Percentiles rank a stretch among this genome's conserved stretches.
Conservation (phyloP, 1,284 basidiomycete genomes). For the Ganoderma multipileum region DNA sequence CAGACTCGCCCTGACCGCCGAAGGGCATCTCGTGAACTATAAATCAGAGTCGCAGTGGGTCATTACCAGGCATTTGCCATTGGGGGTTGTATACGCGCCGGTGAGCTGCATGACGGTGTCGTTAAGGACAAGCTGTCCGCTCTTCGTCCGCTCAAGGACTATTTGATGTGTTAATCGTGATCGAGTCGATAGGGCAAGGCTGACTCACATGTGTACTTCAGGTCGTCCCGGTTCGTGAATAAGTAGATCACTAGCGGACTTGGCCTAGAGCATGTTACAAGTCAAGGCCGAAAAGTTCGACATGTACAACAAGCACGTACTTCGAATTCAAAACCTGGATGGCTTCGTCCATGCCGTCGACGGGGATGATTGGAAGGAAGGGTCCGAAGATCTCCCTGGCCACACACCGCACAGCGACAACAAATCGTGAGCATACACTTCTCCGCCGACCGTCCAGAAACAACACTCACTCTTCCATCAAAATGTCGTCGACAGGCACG, state of each 20-base stretch:
- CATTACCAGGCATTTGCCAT: neutral
- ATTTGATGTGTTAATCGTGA: slow-evolving; percentile 26
- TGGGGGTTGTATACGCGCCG: slow-evolving; percentile 37
- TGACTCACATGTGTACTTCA: slow-evolving; percentile 48
- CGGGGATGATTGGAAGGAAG: slow-evolving; percentile 67
- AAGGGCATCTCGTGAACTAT: slow-evolving; percentile 54
- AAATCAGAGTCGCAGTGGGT: neutral
- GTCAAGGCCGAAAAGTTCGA: neutral
- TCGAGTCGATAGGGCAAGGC: slow-evolving; percentile 28
- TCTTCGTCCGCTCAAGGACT: slow-evolving; percentile 56
- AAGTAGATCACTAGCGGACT: slow-evolving; percentile 58
- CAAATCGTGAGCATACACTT: neutral
- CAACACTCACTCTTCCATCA: slow-evolving; percentile 57
- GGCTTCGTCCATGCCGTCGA: slow-evolving; percentile 58
- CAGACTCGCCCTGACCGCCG: slow-evolving; percentile 55
- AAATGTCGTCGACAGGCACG: slow-evolving; percentile 52
- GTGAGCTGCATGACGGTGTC: slow-evolving; percentile 57
- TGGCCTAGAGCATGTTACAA: slow-evolving; percentile 38
- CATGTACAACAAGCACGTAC: slow-evolving; percentile 37
- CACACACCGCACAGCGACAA: neutral
- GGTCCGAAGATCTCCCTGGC: slow-evolving; percentile 74
- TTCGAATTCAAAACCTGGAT: slow-evolving; percentile 55
- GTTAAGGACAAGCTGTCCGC: slow-evolving; percentile 60
- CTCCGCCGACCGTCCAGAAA: neutral
- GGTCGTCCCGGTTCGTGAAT: slow-evolving; percentile 50